Evolutionary conservation across 225 moss, liverwort and hornwort genomes (phyloP).

Genomic region (Marchantia polymorpha): DNA sequence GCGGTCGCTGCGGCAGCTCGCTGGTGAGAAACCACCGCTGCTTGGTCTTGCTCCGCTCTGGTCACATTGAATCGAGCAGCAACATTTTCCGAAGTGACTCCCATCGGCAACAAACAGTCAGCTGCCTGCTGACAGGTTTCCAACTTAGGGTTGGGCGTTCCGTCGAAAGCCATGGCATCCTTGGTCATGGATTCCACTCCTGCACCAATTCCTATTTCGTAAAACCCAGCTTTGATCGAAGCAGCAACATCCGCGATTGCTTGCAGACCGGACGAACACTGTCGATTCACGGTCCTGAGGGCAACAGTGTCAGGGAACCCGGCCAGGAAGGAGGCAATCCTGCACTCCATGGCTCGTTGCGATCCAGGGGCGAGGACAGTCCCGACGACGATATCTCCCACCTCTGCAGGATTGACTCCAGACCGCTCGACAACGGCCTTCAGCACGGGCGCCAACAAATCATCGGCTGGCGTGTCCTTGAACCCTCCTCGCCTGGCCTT

Average conservation of each 20-base stretch:
- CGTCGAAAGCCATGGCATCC: constrained; percentile 65
- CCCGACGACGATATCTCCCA: constrained; percentile 89
- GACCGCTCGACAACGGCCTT: constrained; percentile 76
- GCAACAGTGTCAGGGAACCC: constrained; percentile 90
- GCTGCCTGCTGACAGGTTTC: constrained; percentile 58
- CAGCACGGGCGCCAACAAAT: constrained; percentile 74
- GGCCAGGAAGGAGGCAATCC: constrained; percentile 85
- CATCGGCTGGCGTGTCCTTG: constrained; percentile 81
- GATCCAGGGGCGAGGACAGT: constrained; percentile 77
- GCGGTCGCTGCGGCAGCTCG: constrained; percentile 81
- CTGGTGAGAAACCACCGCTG: constrained; percentile 65
- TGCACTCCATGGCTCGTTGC: constrained; percentile 80
- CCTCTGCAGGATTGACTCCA: constrained; percentile 66
- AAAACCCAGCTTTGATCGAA: constrained; percentile 74
- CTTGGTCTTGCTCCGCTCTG: constrained; percentile 75
- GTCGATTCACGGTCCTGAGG: constrained; percentile 81
- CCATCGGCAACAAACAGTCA: constrained; percentile 87
- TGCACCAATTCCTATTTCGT: constrained; percentile 86
- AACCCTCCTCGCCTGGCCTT: constrained; percentile 70
- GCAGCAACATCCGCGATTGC: constrained; percentile 89
- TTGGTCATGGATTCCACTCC: constrained; percentile 80
- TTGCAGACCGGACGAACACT: constrained; percentile 91
- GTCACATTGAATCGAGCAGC: constrained; percentile 63
- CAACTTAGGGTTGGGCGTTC: constrained; percentile 61
- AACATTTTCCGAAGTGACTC: constrained; percentile 89